Evolutionary conservation across 805 yeast genomes (phyloP), one percentile per base, ranked within the genome.

Genomic region (Candida oleophila): DNA sequence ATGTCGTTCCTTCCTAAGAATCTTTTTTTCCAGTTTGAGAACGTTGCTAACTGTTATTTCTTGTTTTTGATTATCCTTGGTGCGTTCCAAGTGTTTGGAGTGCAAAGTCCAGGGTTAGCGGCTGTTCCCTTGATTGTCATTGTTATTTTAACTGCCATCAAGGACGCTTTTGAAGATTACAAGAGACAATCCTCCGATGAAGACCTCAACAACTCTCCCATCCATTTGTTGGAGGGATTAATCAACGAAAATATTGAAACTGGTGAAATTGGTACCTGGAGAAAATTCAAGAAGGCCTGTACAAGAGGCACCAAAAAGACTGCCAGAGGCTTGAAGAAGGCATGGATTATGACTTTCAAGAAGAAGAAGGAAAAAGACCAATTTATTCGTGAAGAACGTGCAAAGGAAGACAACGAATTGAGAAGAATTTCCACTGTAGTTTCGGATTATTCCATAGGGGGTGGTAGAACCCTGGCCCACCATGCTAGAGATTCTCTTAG

Each of bases 71-170:
- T 77, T 47, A 78, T 81, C 28, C 61, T 81, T 51, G 85, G 85
- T 11, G 69, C 72, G 4, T 83, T 84, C 62, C 73, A 81, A 50
- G 80, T 87, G 40, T 87, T 87, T 60, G 95, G 95, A 41, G 90
- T 85, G 18, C 74, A 79, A 28, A 73, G 73, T 49, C 90, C 94
- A 1, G 92, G 82, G 1, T 69, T 87, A 57, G 85, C 87, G 18
- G 87, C 90, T 2, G 91, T 86, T 30, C 95, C 95, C 2, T 77
- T 87, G 60, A 84, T 86, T 61, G 91, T 87, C 46, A 86, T 87
- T 69, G 90, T 87, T 16, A 71, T 74, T 45, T 69, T 87, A 52
- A 87, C 94, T 2, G 91, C 89, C 3, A 60, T 83, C 51, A 84
- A 85, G 57, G 94, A 87, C 65, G 91, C 85, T 0, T 71, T 87